A percentile compares a stretch with the other conserved stretches of the same genome.
phyloP scores from a whole-genome alignment of 371 early-diverging fungal genomes.

The Mortierella sp. region DNA sequence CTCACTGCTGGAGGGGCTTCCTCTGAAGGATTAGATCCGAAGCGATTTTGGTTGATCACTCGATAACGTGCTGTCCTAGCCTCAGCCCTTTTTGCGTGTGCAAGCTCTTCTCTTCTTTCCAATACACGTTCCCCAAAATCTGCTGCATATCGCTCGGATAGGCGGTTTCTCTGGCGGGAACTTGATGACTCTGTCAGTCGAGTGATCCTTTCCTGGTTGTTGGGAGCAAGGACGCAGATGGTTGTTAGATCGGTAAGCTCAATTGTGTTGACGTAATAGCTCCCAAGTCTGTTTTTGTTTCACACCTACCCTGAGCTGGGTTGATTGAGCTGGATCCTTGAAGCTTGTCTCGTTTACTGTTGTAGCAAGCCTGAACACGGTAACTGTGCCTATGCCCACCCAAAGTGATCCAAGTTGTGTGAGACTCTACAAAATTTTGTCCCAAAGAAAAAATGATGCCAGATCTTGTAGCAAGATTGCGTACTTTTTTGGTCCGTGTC shows the following conservation, averaged over 20 bases:
- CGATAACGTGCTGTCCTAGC: conserved; percentile 67
- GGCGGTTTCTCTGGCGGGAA: conserved; percentile 53
- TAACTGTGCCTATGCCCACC: not conserved
- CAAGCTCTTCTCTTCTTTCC: conserved; percentile 26
- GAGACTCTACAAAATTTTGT: conserved; percentile 9
- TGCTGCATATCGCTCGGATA: conserved; percentile 16
- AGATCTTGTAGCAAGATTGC: too few relatives aligned
- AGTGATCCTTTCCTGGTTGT: conserved; percentile 60
- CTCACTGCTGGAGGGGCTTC: conserved; percentile 42
- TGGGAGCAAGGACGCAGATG: not conserved
- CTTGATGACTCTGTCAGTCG: conserved; percentile 56
- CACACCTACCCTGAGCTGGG: conserved; percentile 58
- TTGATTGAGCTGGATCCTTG: conserved; percentile 60
- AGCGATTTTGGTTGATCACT: conserved; percentile 66
- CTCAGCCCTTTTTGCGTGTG: conserved; percentile 44
- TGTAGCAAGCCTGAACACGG: conserved; percentile 71
- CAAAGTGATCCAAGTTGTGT: conserved; percentile 4
- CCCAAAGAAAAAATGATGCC: too few relatives aligned
- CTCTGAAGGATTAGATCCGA: conserved; percentile 22
- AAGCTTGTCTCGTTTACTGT: conserved; percentile 72
- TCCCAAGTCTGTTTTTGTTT: too few relatives aligned
- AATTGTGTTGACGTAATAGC: too few relatives aligned
- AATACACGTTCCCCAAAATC: conserved; percentile 27
- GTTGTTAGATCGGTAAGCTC: too few relatives aligned
- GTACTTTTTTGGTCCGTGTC: too few relatives aligned